A percentile compares a stretch with the other conserved stretches of the same genome.
Evolutionary conservation across 108 stramenopile species (phyloP).

Genomic region (Cyclotella baltica): DNA sequence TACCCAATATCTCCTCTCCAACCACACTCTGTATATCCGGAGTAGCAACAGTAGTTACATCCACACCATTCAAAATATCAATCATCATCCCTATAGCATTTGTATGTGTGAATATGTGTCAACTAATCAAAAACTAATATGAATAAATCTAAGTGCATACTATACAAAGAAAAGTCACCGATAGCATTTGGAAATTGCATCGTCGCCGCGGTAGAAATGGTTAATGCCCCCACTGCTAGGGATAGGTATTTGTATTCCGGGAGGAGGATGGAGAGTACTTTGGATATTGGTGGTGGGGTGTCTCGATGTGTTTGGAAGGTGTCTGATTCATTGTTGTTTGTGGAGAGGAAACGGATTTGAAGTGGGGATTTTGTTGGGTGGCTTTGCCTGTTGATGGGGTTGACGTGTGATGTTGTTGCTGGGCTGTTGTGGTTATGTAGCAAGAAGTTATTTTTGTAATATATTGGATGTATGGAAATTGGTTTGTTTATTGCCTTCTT

Average conservation of each 20-base stretch:
- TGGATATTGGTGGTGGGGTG: slow-evolving; percentile 36
- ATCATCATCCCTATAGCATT: slow-evolving; percentile 47
- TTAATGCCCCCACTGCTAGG: slow-evolving; percentile 36
- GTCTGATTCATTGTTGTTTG: slow-evolving; percentile 10
- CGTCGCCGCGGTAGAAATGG: slow-evolving; percentile 48
- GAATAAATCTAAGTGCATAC: too few species aligned
- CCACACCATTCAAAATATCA: slow-evolving; percentile 38
- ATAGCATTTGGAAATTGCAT: slow-evolving; percentile 56
- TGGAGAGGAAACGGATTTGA: not conserved
- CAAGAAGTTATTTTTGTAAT: too few species aligned
- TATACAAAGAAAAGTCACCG: too few species aligned
- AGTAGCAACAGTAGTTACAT: not conserved
- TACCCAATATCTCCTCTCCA: not conserved
- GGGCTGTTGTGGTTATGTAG: too few species aligned
- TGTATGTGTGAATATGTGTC: too few species aligned
- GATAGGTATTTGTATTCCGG: slow-evolving; percentile 37
- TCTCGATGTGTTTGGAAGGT: slow-evolving; percentile 2
- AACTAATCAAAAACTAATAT: too few species aligned
- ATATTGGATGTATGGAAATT: too few species aligned
- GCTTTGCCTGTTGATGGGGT: not conserved
- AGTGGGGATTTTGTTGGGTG: not conserved
- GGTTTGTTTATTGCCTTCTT: too few species aligned
- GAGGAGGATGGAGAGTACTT: slow-evolving; percentile 39
- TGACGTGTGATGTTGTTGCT: too few species aligned
- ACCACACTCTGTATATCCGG: slow-evolving; percentile 27